Conservation (phyloP, 2,329 filamentous ascomycete species). For the Cercospora nicotianae region DNA sequence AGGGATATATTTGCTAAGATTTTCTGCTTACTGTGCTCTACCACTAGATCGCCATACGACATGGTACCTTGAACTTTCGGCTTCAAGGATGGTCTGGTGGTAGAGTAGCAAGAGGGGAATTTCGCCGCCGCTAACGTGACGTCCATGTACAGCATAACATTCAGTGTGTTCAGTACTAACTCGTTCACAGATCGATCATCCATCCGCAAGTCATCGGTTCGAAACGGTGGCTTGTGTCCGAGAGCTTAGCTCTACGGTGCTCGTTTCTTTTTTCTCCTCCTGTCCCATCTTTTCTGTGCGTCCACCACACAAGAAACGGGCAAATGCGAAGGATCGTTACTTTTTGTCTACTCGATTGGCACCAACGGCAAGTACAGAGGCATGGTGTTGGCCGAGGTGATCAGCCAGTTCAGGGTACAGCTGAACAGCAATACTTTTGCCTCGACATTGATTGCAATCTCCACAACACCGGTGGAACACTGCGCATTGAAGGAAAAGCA, state of each 20-base stretch:
- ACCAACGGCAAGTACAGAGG: not conserved
- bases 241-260: constrained; percentile 2
- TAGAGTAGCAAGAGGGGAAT: not conserved
- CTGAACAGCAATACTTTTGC: constrained; percentile 2
- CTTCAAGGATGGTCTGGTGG: not conserved
- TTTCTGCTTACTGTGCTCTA: not conserved
- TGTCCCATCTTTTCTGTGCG: not conserved
- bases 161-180: not conserved
- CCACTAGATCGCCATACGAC: not conserved
- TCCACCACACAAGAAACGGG: not conserved
- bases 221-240: not conserved
- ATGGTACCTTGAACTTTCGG: not conserved
- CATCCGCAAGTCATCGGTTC: not conserved
- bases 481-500: not conserved
- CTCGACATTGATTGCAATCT: not conserved
- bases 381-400: not conserved
- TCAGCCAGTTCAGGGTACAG: not conserved
- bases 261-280: not conserved
- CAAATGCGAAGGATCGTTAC: not conserved
- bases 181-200: not conserved
- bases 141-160: not conserved
- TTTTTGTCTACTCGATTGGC: not conserved
- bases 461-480: not conserved
- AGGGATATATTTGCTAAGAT: not conserved
- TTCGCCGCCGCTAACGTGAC: not conserved